A percentile compares a stretch with the other conserved stretches of the same genome.
These are phyloP conservation scores for Anthoceros angustus DNA, from an alignment of 225 moss, liverwort and hornwort species.

Conservation along the genomic window DNA sequence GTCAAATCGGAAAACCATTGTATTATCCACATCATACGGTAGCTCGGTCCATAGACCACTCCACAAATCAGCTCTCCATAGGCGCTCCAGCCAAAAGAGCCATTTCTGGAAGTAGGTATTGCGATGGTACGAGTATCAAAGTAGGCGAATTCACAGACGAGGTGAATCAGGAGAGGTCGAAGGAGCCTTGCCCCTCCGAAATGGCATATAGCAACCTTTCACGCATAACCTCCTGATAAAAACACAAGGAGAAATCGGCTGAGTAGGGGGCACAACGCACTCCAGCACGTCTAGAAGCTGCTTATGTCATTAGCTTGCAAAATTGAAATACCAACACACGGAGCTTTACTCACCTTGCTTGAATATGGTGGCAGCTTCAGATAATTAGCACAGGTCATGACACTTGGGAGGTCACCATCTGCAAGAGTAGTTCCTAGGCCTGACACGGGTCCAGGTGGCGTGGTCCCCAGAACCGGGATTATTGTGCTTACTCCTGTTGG, in stretches of 20 bases:
- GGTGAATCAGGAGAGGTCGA: slow-evolving; percentile 66
- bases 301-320: not conserved
- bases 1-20: not conserved
- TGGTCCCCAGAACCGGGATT: slow-evolving; percentile 45
- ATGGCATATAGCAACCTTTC: slow-evolving; percentile 92
- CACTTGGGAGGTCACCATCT: slow-evolving; percentile 88
- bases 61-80: not conserved
- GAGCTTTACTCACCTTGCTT: slow-evolving; percentile 47
- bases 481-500: slow-evolving; percentile 59
- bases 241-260: not conserved
- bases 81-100: not conserved
- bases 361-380: slow-evolving; percentile 96
- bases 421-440: slow-evolving; percentile 86
- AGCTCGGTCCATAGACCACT: not conserved
- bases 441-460: slow-evolving; percentile 70
- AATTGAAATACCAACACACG: not conserved
- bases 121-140: too few relatives aligned
- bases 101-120: not conserved
- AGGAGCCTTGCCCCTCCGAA: slow-evolving; percentile 96
- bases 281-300: not conserved
- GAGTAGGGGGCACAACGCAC: not conserved
- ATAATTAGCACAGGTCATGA: slow-evolving; percentile 99
- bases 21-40: not conserved
- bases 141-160: not conserved
- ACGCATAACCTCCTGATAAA: slow-evolving; percentile 77